Evolutionary conservation across 2,329 filamentous ascomycete genomes (phyloP).

Genomic region (Colletotrichum sublineola): DNA sequence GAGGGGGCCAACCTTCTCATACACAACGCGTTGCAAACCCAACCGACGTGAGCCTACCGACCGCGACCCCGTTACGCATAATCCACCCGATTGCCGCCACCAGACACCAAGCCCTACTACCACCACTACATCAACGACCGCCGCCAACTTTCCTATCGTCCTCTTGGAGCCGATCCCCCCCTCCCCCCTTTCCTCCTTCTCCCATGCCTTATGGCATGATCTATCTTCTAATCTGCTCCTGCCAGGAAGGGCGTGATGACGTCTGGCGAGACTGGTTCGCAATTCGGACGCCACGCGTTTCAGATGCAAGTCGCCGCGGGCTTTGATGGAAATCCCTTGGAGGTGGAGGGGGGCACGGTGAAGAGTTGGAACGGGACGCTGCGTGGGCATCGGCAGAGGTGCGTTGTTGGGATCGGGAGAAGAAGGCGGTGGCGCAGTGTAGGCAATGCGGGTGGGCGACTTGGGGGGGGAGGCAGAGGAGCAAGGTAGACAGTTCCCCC

Average conservation of each 20-base stretch:
- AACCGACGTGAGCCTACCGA: constrained; percentile 11
- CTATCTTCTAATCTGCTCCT: no score
- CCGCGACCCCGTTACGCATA: neutral
- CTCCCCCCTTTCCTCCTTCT: no score
- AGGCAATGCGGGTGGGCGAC: neutral
- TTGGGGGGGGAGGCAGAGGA: no score
- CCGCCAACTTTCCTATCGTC: neutral
- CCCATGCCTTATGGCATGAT: neutral
- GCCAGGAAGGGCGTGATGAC: no score
- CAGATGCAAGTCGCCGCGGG: constrained; percentile 25
- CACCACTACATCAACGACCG: no score
- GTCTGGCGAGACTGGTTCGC: neutral
- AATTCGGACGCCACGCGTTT: constrained; percentile 27
- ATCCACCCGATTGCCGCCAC: neutral
- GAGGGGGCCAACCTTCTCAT: neutral
- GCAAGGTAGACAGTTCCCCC: neutral
- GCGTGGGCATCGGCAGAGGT: neutral
- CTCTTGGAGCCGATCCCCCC: neutral
- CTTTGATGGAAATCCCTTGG: neutral
- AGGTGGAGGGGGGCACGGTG: neutral
- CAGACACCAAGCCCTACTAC: neutral
- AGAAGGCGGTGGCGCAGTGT: neutral
- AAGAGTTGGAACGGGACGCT: no score
- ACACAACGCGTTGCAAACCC: constrained; percentile 17
- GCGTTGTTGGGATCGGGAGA: neutral